Evolutionary conservation across 1,284 basidiomycete genomes (phyloP).

Genomic region (Ganoderma sinense): DNA sequence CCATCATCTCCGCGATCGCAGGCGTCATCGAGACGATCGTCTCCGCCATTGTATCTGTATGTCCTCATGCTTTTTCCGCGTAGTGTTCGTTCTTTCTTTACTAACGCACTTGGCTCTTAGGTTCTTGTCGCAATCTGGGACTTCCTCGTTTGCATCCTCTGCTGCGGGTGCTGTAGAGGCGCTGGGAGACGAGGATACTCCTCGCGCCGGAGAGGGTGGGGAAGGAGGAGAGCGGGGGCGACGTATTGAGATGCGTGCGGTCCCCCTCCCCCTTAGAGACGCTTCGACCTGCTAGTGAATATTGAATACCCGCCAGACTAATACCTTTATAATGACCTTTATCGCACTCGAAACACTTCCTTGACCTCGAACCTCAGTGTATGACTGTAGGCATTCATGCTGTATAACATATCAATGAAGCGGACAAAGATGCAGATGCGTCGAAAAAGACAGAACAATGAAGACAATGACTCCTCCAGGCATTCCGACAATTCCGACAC

Average conservation of each 20-base stretch:
- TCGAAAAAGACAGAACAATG: too few relatives aligned
- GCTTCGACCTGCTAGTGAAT: too few relatives aligned
- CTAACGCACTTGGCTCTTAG: slow-evolving; percentile 36
- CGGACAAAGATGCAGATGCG: too few relatives aligned
- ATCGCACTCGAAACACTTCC: background rate
- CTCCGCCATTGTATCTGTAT: slow-evolving; percentile 58
- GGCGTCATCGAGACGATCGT: slow-evolving; percentile 63
- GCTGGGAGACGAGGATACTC: slow-evolving; percentile 17
- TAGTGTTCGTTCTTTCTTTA: background rate
- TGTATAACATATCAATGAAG: too few relatives aligned
- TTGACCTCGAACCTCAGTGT: background rate
- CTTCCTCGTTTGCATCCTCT: slow-evolving; percentile 63
- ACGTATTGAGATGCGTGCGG: background rate
- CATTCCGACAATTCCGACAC: background rate
- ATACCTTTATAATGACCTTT: background rate
- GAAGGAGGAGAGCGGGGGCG: background rate
- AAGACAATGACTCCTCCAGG: background rate
- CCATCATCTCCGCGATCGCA: slow-evolving; percentile 65
- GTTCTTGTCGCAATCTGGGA: slow-evolving; percentile 67
- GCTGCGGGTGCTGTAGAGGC: slow-evolving; percentile 55
- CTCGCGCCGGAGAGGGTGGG: background rate
- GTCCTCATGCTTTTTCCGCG: slow-evolving; percentile 28
- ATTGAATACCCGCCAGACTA: background rate
- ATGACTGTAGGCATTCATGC: too few relatives aligned
- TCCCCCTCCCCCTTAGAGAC: background rate